A percentile compares a stretch with the other conserved stretches of the same genome.
Evolutionary conservation across 805 yeast genomes (phyloP).

Genomic region (Clavispora carvajalis): DNA sequence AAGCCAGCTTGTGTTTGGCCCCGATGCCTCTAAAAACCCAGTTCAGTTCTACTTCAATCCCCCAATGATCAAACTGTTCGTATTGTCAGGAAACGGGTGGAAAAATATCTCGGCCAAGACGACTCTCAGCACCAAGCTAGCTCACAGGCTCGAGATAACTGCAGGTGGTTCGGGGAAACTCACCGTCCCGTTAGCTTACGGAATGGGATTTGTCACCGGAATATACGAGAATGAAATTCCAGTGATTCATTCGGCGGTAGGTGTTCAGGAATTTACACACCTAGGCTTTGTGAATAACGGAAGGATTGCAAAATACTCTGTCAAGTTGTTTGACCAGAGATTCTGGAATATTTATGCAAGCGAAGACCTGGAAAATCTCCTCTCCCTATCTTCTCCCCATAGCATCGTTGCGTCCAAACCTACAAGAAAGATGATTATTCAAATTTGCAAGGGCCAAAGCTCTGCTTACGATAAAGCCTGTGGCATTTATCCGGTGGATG

Average conservation of each 20-base stretch:
- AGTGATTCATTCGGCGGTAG: slow-evolving; percentile 55
- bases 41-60: slow-evolving; percentile 66
- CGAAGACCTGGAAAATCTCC: slow-evolving; percentile 26
- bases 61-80: slow-evolving; percentile 56
- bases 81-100: slow-evolving; percentile 32
- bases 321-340: slow-evolving; percentile 48
- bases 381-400: slow-evolving; percentile 27
- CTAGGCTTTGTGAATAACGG: slow-evolving; percentile 23
- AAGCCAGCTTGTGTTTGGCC: slow-evolving; percentile 64
- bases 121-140: slow-evolving; percentile 25
- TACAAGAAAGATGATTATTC: slow-evolving; percentile 40
- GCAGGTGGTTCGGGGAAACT: slow-evolving; percentile 31
- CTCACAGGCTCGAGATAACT: slow-evolving; percentile 22
- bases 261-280: slow-evolving; percentile 47
- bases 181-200: slow-evolving; percentile 65
- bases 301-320: slow-evolving; percentile 46
- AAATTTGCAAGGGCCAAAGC: slow-evolving; percentile 49
- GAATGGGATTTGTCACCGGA: slow-evolving; percentile 78
- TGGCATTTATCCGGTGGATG: slow-evolving; percentile 53
- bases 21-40: slow-evolving; percentile 48
- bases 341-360: slow-evolving; percentile 67
- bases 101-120: slow-evolving; percentile 17
- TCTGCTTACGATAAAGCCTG: slow-evolving; percentile 53
- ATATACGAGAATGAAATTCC: slow-evolving; percentile 22
- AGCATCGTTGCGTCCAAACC: slow-evolving; percentile 24